Evolutionary conservation across 768 basidiomycete species (phyloP), one percentile per base, ranked within the genome.

Genomic region (Termitomyces sp.): DNA sequence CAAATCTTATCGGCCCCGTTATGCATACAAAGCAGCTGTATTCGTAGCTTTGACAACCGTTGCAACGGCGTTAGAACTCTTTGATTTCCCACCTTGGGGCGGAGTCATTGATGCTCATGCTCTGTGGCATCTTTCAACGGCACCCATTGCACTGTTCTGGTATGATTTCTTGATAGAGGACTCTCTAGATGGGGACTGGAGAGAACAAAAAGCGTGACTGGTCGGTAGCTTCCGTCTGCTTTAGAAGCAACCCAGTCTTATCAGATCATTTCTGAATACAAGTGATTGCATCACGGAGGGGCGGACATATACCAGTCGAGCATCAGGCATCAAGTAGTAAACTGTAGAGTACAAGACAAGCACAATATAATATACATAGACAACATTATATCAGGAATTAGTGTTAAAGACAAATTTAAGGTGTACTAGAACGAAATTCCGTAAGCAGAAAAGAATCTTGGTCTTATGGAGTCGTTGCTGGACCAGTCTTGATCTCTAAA

Each of bases 71-170:
- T 77, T 99, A 32, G 96, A 99, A 65, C 66, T 99, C 3, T 84
- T 96, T 59, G 96, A 99, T 66, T 98, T 98, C 64, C 82, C 93
- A 0, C 90, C 93, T 0, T 77, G 85, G 69, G 64, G 66, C n/a
- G 69, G 93, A 34, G 68, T 84, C 7, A 74, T 98, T 19, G 96
- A 98, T 65, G 93, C 95, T 0, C 97, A 98, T 68, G 78, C 93
- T 2, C 70, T 98, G 15, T 98, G 96, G 97, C 96, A 99, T 68
- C 74, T 89, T 8, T 78, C 83, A 3, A 99, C 96, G 0, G 87
- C 80, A 0, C 87, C 87, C 0, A 81, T 98, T 32, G 82, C 85
- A 3, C 64, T 78, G 45, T 75, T 81, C 45, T 98, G 96, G 94
- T 98, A 96, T 63, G 73, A 79, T n/a, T 95, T 96, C 62, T 67